Percentiles rank a stretch among this genome's conserved stretches.
These are phyloP conservation scores for Schoenoplectus tabernaemontani DNA, from an alignment of 202 grass and related monocot genomes.

Conservation along the genomic window DNA sequence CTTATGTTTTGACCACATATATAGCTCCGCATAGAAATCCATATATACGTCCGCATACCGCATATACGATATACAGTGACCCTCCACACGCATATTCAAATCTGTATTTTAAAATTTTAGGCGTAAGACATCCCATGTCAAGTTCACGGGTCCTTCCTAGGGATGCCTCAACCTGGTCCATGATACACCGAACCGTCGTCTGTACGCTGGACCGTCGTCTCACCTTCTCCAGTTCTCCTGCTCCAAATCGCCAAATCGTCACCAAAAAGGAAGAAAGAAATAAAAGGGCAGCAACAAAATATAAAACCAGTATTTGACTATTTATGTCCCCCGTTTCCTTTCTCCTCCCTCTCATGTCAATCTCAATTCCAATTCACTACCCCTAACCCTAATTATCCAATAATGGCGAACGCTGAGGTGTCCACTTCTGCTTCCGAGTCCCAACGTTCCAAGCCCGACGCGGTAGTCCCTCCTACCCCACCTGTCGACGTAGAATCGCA, in stretches of 20 bases:
- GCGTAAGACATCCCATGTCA: no score
- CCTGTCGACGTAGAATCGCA: constrained; percentile 8
- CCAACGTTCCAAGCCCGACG: neutral
- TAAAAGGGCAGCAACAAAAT: neutral
- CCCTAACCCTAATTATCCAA: constrained; percentile 25
- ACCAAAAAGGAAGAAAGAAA: constrained; percentile 12
- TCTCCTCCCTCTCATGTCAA: neutral
- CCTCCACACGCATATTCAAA: no score
- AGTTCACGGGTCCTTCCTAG: no score
- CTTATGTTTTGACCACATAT: no score
- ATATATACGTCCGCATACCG: no score
- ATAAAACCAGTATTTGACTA: neutral
- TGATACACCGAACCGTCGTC: neutral
- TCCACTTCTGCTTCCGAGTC: neutral
- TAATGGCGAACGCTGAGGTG: constrained; percentile 20
- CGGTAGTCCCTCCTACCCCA: neutral
- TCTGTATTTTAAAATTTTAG: no score
- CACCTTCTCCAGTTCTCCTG: neutral
- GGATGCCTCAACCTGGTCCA: constrained; percentile 11
- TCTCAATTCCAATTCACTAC: neutral
- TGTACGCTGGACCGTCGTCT: constrained; percentile 5
- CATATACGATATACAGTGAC: no score
- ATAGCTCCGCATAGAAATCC: no score
- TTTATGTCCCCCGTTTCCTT: neutral
- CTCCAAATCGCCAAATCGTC: constrained; percentile 13